These are phyloP conservation scores for Cucurbita ficifolia DNA, from an alignment of 306 rosid species.

Conservation along the genomic window DNA sequence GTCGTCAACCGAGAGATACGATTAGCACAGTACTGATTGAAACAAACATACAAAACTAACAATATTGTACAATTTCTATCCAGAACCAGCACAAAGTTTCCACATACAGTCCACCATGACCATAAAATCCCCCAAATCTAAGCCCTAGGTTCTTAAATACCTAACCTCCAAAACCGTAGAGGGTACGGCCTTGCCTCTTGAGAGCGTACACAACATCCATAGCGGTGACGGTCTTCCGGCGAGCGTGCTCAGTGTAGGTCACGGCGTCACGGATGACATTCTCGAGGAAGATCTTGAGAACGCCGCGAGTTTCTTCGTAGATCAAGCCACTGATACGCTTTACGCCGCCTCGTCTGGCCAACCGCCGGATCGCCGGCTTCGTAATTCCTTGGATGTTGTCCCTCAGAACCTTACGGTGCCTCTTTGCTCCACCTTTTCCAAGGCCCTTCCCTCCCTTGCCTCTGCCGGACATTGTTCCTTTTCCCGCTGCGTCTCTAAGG, in stretches of 20 bases:
- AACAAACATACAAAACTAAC: not conserved
- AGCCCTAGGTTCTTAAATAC: not conserved
- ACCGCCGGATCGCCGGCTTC: slow-evolving; percentile 1
- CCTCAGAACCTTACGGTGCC: not conserved
- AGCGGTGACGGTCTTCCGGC: not conserved
- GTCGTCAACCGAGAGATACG: not conserved
- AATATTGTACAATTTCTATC: not conserved
- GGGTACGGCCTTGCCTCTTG: slow-evolving; percentile 3
- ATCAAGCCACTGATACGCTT: slow-evolving; percentile 4
- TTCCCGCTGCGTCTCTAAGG: not conserved
- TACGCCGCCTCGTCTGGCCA: not conserved
- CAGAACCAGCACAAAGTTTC: not conserved
- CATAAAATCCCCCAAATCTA: not conserved
- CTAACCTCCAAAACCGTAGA: slow-evolving; percentile 3
- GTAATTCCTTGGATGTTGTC: slow-evolving; percentile 5
- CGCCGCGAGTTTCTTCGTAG: slow-evolving; percentile 5
- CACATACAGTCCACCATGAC: not conserved
- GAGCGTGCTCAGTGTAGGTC: slow-evolving; percentile 3
- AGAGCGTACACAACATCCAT: not conserved
- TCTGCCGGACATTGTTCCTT: not conserved
- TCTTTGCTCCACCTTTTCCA: not conserved
- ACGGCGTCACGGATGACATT: not conserved
- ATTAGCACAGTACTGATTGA: not conserved
- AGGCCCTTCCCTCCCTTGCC: not conserved
- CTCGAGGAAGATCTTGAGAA: slow-evolving; percentile 3